Evolutionary conservation across 164 flowering plant species (phyloP), one percentile per base, ranked within the genome.

Genomic region (Taxillus chinensis): DNA sequence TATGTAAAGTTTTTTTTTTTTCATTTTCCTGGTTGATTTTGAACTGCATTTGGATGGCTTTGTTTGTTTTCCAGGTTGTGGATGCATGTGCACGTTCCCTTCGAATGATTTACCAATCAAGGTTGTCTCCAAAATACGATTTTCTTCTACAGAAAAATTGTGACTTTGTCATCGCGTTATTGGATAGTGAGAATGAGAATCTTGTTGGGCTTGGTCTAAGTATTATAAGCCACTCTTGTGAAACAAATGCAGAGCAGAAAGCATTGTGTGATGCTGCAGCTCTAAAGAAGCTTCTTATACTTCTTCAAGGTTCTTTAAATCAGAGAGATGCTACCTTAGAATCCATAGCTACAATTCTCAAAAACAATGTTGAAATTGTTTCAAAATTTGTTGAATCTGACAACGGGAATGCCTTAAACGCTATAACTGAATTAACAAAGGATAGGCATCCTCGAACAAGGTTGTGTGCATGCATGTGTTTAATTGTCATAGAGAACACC

Each of bases 31-130:
- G 27, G 27, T 62, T 64, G n/a, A 27, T 49, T 71, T n/a, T 63
- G 15, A 45, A 5, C 56, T 10, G 41, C 39, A 38, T 60, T 65
- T 16, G 14, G 52, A 15, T 65, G 39, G 41, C 62, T 61, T 63
- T 64, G 12, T 40, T 68, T 68, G 59, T 39, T 54, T 58, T 73
- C 59, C 76, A 95, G 99, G 95, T 95, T 70, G 91, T 85, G 63
- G 96, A 89, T 79, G 93, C 99, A 39, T 84, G 78, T 76, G 97
- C 99, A 16, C 95, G 99, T 43, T 77, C 97, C 45, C 83, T 95
- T 49, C 83, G 79, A 67, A 81, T 91, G 89, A 83, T 95, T 52
- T 95, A 81, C 71, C 96, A 87, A 64, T 95, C 99, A 37, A 89
- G 87, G 71, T 46, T 84, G 65, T 89, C 96, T 65, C 97, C 99